These are phyloP conservation scores for Saccharomyces hybrid DNA, from an alignment of 1,139 yeast species.

Conservation along the genomic window DNA sequence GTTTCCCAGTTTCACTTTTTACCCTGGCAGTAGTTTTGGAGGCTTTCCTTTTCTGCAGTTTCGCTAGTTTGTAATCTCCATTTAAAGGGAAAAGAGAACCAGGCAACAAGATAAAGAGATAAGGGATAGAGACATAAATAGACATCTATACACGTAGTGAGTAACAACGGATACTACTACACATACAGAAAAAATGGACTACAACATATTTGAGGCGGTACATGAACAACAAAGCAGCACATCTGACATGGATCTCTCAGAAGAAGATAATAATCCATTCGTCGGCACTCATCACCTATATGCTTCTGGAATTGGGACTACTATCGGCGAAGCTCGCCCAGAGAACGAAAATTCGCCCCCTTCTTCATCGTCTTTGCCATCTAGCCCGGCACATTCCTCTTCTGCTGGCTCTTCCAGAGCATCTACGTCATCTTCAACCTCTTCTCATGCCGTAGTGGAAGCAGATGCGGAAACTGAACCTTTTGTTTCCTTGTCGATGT, in stretches of 20 bases:
- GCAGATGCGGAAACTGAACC: conserved; percentile 3
- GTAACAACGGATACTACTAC: neutral
- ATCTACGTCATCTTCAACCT: neutral
- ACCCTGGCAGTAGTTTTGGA: neutral
- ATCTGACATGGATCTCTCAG: conserved; percentile 22
- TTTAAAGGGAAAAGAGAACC: neutral
- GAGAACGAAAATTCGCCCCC: neutral
- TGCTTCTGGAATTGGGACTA: conserved; percentile 34
- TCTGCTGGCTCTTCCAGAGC: conserved; percentile 2
- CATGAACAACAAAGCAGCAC: neutral
- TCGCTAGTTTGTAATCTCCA: neutral
- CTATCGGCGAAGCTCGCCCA: neutral
- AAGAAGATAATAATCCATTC: conserved; percentile 44
- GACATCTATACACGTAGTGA: neutral
- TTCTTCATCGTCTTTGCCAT: neutral
- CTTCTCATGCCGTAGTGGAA: neutral
- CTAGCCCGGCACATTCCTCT: neutral
- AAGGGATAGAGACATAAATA: neutral
- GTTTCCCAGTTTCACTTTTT: neutral
- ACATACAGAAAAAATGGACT: neutral
- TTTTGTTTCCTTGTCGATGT: conserved; percentile 3
- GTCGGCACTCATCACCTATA: conserved; percentile 37
- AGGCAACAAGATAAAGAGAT: neutral
- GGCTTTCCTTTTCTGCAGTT: neutral
- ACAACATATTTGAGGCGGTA: neutral